Base-by-base conservation (phyloP, 2,329 filamentous ascomycete species). In the Coleophoma eucalyptorum region DNA sequence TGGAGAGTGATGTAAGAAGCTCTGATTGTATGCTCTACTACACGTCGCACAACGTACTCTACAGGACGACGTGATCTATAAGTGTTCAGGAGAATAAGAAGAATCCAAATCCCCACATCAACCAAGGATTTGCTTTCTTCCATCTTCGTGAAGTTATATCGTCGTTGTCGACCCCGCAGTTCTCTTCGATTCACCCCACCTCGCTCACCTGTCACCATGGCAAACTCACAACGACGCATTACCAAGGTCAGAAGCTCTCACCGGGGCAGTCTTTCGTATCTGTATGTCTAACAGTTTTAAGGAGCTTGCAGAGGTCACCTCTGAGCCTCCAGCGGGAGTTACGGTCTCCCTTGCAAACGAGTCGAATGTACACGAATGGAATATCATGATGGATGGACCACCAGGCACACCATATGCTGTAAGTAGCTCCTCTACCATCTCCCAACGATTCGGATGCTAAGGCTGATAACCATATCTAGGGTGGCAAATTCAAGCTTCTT, bases 351-450 rank as follows among this genome's bases (percentile, higher is more conserved):
- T 85, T 10, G 71, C 76, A 44, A 77, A 85, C 57, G 85, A 89
- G 61, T 70, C 77, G 54, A 79, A 89, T 68, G 72, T 89, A 57
- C 81, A 84, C 64, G 75, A 80, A 60, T 90, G 86, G 86, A 80
- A 84, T 54, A 76, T 88, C 53, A 67, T 76, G 50, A 81, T 89
- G 74, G 77, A 84, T 44, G 86, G 84, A 1, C 86, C 86, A 3
- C 74, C 80, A 49, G 75, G 77, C 40, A 86, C 85, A 15, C 75
- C 81, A 42, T 89, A 87, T 63, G 74, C 80, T 43, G 86, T 88
- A 74, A 48, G 75, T 69, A 15, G 18, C n/a, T 31, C 18, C 49
- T 33, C 32, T 20, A 33, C 43, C 13, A 18, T 35, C 8, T 34
- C 32, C 1, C 26, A 18, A 13, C 11, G 19, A 33, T 41, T 4